These are phyloP conservation scores for Aspergillus oerlinghausenensis DNA, from an alignment of 2,329 filamentous ascomycete species.

Conservation along the genomic window DNA sequence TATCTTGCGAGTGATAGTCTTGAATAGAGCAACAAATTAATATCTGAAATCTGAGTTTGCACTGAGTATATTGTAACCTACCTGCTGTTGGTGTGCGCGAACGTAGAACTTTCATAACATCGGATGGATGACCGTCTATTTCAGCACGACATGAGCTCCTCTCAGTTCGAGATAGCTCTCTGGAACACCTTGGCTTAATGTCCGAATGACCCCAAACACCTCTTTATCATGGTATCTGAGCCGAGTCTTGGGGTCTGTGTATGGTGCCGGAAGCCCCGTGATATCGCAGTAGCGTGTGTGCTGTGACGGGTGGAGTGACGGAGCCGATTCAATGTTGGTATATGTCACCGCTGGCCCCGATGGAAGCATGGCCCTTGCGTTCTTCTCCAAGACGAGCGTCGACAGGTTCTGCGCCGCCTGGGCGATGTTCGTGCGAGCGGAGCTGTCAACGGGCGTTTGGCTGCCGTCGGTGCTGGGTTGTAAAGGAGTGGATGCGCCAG, in stretches of 20 bases:
- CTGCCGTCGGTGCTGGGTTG: constrained; percentile 39
- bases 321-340: constrained; percentile 93
- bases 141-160: constrained; percentile 88
- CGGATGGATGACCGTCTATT: constrained; percentile 47
- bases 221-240: constrained; percentile 91
- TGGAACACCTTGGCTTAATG: constrained; percentile 72
- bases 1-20: constrained; percentile 5
- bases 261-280: constrained; percentile 85
- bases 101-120: background rate
- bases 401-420: constrained; percentile 83
- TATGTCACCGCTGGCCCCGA: constrained; percentile 75
- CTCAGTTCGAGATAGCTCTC: constrained; percentile 87
- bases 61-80: background rate
- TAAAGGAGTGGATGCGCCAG: constrained; percentile 68
- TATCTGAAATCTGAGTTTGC: constrained; percentile 1
- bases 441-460: constrained; percentile 44
- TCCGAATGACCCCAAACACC: constrained; percentile 78
- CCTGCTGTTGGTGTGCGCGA: background rate
- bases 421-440: constrained; percentile 62
- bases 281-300: constrained; percentile 92
- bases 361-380: constrained; percentile 42
- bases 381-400: constrained; percentile 84
- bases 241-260: constrained; percentile 91
- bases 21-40: background rate
- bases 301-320: constrained; percentile 71